Conservation (phyloP, 2,329 filamentous ascomycete genomes). For the Salinomyces thailandicus region DNA sequence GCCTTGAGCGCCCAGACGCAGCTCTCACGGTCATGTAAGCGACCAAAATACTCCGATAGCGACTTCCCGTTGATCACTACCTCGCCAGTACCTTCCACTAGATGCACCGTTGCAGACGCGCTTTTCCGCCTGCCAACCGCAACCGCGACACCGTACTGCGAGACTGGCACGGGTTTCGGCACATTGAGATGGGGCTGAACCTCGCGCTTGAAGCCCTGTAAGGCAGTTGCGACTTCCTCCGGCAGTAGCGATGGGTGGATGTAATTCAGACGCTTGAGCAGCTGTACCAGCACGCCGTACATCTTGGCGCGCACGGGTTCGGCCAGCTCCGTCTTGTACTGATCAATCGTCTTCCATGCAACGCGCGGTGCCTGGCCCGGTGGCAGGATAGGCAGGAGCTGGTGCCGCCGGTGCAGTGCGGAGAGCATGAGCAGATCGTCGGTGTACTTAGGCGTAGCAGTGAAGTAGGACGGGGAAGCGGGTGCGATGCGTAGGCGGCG, state of each 20-base stretch:
- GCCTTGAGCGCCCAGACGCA: slow-evolving; percentile 82
- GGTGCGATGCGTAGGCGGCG: slow-evolving; percentile 60
- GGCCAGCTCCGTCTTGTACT: slow-evolving; percentile 62
- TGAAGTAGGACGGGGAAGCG: slow-evolving; percentile 88
- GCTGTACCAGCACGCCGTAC: slow-evolving; percentile 63
- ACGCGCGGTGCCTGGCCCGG: slow-evolving; percentile 58
- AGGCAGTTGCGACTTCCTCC: slow-evolving; percentile 51
- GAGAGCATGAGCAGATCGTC: slow-evolving; percentile 70
- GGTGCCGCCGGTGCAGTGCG: slow-evolving; percentile 59
- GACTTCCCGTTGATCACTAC: slow-evolving; percentile 81
- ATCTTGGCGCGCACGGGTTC: slow-evolving; percentile 66
- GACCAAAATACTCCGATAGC: slow-evolving; percentile 70
- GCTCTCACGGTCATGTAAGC: slow-evolving; percentile 88
- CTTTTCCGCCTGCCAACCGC: slow-evolving; percentile 81
- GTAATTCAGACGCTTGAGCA: slow-evolving; percentile 70
- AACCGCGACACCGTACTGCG: slow-evolving; percentile 65
- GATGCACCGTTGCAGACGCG: slow-evolving; percentile 70
- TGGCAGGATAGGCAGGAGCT: slow-evolving; percentile 58
- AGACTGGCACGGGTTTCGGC: slow-evolving; percentile 54
- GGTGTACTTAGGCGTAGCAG: slow-evolving; percentile 71
- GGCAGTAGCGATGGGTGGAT: slow-evolving; percentile 75
- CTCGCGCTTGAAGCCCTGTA: slow-evolving; percentile 62
- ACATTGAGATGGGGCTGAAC: slow-evolving; percentile 60
- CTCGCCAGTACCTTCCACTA: slow-evolving; percentile 89
- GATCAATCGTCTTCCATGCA: slow-evolving; percentile 68